Evolutionary conservation across 2,329 filamentous ascomycete species (phyloP), one percentile per base, ranked within the genome.

Genomic region (Claviceps sp.): DNA sequence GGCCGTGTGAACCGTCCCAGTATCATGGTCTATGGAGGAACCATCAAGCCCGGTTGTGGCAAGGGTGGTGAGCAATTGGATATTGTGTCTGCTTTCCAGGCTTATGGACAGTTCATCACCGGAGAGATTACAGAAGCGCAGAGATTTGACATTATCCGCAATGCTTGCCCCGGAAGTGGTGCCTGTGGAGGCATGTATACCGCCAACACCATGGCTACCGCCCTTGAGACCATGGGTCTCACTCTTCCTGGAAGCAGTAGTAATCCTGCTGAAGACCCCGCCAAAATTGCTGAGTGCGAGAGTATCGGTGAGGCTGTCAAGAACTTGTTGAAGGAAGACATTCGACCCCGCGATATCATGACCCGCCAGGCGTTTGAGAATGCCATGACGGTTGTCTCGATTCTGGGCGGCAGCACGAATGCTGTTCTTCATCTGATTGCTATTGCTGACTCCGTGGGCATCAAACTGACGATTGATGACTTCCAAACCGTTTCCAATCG

Each of bases 11-110:
- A 98, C 74, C 77, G 93, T 47, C 93, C 93, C 34, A 89, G 87
- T 61, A 76, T 98, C 65, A 98, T 98, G 93, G 87, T 98, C 34
- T 98, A 98, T 64, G 93, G 93, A 60, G 93, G 93, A 48, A 89
- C 87, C 43, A 98, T 97, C 67, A 84, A 87, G 66, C 88, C 93
- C 40, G 93, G 93, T 47, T 96, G 90, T 71, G 87, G 86, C 52
- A 77, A 74, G 62, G 78, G 78, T 49, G 87, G 90, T 60, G 76
- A 85, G 58, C 73, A 84, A 54, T 88, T 96, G 60, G 91, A 98
- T 67, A 95, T 98, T 50, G 87, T 98, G 54, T 96, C 89, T 48
- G 93, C 93, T 44, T 98, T 98, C 80, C 93, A 98, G 72, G 86
- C 91, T 5, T 97, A 97, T 65, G 93, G 93, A 26, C 88, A 96